phyloP scores from a whole-genome alignment of 129 eudicot genomes.

The Logfia minima region DNA sequence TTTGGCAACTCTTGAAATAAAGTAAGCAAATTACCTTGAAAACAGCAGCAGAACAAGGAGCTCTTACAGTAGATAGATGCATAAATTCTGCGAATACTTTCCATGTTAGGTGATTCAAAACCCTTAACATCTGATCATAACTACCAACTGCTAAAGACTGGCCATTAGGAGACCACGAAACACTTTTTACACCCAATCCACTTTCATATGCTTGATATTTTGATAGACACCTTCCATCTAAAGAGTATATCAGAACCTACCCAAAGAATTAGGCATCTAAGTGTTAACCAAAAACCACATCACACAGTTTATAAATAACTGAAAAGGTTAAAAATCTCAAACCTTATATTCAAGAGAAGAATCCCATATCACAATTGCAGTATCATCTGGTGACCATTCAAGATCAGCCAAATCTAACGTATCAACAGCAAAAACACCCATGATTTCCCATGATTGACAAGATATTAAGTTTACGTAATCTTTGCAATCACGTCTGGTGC shows the following conservation, averaged over 20 bases:
- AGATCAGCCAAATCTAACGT: conserved; percentile 91
- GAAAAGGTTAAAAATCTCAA: neutral
- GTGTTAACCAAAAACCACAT: neutral
- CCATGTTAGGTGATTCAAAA: conserved; percentile 95
- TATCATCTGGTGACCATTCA: conserved; percentile 99
- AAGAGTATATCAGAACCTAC: conserved; percentile 88
- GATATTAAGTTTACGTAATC: conserved; percentile 90
- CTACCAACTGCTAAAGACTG: conserved; percentile 94
- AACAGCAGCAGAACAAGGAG: conserved; percentile 89
- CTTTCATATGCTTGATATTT: conserved; percentile 98
- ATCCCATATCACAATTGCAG: conserved; percentile 96
- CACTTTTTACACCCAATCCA: conserved; percentile 90
- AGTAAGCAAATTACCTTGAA: conserved; percentile 58
- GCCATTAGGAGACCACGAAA: conserved; percentile 96
- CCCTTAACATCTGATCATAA: conserved; percentile 95
- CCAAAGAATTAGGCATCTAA: conserved; percentile 11
- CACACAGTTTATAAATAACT: neutral
- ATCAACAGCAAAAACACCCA: conserved; percentile 96
- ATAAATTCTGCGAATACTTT: conserved; percentile 92
- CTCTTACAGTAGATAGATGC: conserved; percentile 73
- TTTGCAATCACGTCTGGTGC: conserved; percentile 98
- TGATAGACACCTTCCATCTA: conserved; percentile 88
- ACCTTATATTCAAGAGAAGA: conserved; percentile 96
- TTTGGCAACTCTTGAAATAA: conserved; percentile 21
- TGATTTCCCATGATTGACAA: conserved; percentile 86